phyloP scores from a whole-genome alignment of 2,329 filamentous ascomycete species.

The Ophiostoma ips region DNA sequence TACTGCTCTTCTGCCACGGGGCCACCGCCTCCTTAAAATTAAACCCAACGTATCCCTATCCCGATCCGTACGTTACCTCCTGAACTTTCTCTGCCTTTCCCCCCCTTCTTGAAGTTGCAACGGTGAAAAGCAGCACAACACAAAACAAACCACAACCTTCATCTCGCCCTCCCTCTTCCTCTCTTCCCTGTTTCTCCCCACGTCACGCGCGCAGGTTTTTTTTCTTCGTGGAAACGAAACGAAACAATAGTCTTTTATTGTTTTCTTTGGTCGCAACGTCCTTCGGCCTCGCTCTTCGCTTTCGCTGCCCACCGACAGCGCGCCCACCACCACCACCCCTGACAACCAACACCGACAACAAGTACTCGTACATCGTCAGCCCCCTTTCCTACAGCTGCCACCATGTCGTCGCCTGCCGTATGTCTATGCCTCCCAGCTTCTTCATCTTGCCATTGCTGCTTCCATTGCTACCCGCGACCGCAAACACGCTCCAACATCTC shows the following conservation, averaged over 20 bases:
- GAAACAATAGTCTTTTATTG: slow-evolving; percentile 6
- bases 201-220: slow-evolving; percentile 1
- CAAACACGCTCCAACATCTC: background rate
- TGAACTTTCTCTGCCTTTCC: slow-evolving; percentile 4
- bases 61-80: slow-evolving; percentile 9
- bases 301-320: background rate
- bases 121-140: slow-evolving; percentile 9
- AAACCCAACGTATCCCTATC: slow-evolving; percentile 11
- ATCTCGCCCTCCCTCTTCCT: background rate
- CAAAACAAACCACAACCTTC: slow-evolving; percentile 7
- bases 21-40: slow-evolving; percentile 16
- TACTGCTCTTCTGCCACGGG: too few species aligned
- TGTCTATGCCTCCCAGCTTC: slow-evolving; percentile 15
- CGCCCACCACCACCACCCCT: background rate
- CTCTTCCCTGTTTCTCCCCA: slow-evolving; percentile 3
- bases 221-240: slow-evolving; percentile 13
- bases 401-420: slow-evolving; percentile 23
- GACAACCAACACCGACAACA: background rate
- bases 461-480: background rate
- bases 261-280: slow-evolving; percentile 1
- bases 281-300: slow-evolving; percentile 2
- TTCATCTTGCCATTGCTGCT: background rate
- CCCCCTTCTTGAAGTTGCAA: slow-evolving; percentile 10
- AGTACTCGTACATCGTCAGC: background rate
- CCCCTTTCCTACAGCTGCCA: slow-evolving; percentile 8